These are phyloP conservation scores for Tolypocladium pustulatum DNA, from an alignment of 2,329 filamentous ascomycete genomes.

Conservation along the genomic window DNA sequence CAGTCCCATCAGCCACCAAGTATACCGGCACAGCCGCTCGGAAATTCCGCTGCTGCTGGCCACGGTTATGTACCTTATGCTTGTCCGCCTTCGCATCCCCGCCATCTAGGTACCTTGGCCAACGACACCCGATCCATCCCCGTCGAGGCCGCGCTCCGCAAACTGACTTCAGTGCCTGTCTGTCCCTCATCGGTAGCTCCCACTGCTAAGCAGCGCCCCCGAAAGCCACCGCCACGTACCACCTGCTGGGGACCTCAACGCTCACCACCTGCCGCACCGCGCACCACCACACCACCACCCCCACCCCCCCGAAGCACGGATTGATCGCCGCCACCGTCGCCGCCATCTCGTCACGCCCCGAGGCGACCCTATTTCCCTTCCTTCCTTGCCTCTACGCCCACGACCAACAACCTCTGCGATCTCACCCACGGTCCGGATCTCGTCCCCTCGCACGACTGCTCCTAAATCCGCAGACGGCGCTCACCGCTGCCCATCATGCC, in stretches of 20 bases:
- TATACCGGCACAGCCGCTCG: neutral
- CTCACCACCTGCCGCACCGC: neutral
- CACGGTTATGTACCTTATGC: neutral
- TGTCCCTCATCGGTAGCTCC: neutral
- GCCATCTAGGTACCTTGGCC: neutral
- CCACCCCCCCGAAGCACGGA: neutral
- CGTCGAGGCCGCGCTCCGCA: neutral
- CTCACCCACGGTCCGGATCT: neutral
- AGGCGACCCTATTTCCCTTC: neutral
- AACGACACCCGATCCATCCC: too few species aligned
- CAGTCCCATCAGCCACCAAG: neutral
- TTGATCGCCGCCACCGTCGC: neutral
- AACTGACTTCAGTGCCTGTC: neutral
- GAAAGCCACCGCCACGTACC: neutral
- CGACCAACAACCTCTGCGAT: neutral
- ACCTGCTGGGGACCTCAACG: neutral
- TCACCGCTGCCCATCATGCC: constrained; percentile 55
- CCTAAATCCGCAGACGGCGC: neutral
- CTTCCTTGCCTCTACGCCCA: neutral
- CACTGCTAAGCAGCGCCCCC: neutral
- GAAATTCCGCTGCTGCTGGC: neutral
- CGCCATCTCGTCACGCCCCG: neutral
- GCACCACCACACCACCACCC: neutral
- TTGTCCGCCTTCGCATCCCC: too few species aligned
- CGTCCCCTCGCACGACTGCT: neutral